Base-by-base conservation (phyloP, 2,329 filamentous ascomycete species). In the Sphaerostilbella broomeana region DNA sequence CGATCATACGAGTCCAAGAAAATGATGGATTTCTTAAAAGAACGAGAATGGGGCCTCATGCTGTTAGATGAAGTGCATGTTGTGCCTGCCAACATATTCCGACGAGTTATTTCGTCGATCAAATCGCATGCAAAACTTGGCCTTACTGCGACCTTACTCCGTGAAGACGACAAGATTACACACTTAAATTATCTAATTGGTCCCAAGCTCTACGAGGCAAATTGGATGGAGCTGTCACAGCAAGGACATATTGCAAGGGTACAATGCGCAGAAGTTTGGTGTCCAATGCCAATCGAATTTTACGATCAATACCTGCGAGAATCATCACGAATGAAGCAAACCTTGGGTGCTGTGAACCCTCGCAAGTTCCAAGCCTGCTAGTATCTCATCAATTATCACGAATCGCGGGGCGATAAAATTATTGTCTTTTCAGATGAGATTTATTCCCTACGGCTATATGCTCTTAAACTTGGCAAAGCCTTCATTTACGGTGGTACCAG, bases 341-440 rank as follows among this genome's bases (percentile, higher is more conserved):
- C 69, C 5, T 75, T 97, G 2, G 95, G 90, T 53, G 94, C 94
- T 49, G 97, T 98, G 89, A 98, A 98, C 54, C 92, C 92, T 1
- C 76, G 83, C 50, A 98, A 98, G 62, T 95, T 95, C 59, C 92
- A 97, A 62, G 89, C 90, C 1, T 95, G 88, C 53, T 90, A 98
- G 58, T 97, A 92, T 56, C 73, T 98, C n/a, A 97, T 98, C 57
- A 86, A 97, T 60, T 97, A 94, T 57, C 92, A 98, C 61, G 90
- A 97, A 62, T 81, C 80, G 39, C 78, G 92, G 44, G 90, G 92
- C 21, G 92, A 97, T 68, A 97, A 97, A 64, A 88, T 97, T 51
- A 97, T 97, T 47, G 90, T 98, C 29, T 97, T 97, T 60, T 95
- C 88, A 0, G 92, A 98, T 61, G 95, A 97, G 50, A 86, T 98